These are phyloP conservation scores for Neurospora africana DNA, from an alignment of 495 filamentous ascomycete genomes.

Conservation along the genomic window DNA sequence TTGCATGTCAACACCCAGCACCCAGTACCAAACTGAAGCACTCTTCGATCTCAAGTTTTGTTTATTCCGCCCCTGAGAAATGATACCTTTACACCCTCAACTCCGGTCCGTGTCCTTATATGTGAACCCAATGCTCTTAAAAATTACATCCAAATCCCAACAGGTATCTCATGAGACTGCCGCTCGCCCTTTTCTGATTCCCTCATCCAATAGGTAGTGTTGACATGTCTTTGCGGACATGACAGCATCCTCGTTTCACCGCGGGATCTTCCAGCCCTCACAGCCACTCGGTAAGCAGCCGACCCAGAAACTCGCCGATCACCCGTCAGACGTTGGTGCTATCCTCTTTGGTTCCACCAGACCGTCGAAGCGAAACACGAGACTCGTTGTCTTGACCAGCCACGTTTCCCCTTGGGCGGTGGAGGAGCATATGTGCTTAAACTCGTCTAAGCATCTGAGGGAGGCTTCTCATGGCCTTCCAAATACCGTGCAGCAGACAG, in stretches of 20 bases:
- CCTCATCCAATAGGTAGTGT: not conserved
- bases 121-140: not conserved
- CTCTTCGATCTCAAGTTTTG: not conserved
- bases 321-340: not conserved
- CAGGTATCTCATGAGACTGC: not conserved
- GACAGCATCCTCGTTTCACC: not conserved
- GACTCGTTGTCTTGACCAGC: not conserved
- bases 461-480: slow-evolving; percentile 95
- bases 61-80: not conserved
- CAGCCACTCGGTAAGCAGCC: not conserved
- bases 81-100: not conserved
- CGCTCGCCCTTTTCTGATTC: not conserved
- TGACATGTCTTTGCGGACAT: not conserved
- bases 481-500: slow-evolving; percentile 78
- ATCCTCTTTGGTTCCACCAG: not conserved
- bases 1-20: not conserved
- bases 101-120: not conserved
- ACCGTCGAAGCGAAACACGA: not conserved
- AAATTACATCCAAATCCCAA: not conserved
- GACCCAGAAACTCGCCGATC: not conserved
- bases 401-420: not conserved
- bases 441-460: slow-evolving; percentile 90
- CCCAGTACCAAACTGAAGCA: not conserved
- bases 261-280: not conserved
- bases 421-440: slow-evolving; percentile 19